Base-by-base conservation (phyloP, 1,139 yeast genomes). In the Pichia terricola region DNA sequence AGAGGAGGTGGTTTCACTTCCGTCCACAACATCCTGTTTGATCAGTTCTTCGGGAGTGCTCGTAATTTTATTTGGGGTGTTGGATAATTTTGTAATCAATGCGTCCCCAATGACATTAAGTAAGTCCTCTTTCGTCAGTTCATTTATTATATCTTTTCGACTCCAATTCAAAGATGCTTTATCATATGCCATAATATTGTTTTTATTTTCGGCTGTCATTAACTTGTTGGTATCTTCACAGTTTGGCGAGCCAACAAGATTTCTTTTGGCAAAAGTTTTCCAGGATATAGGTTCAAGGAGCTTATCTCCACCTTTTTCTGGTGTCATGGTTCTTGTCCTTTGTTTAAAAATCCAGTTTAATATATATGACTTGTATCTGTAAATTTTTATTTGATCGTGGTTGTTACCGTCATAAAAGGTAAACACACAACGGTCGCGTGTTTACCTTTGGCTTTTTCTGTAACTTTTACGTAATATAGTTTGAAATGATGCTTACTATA, bases 101-200 rank as follows among this genome's bases (percentile, higher is more conserved):
- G 43, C 48, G 6, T 45, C 41, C 3, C 43, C 39, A 6, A 45
- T 40, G 3, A 45, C 5, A 16, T 40, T 30, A 4, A 38, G 33
- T 7, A 45, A 40, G n/a, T 45, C 39, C 8, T 43, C 45, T 31
- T 41, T 38, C 4, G 48, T 42, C 16, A 45, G 28, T 11, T 33
- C 38, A 7, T 34, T 27, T 26, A 41, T 26, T 11, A 25, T 30
- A 2, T 38, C 40, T 30, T 31, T 33, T 9, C 25, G 22, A 16
- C 22, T 16, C 22, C 22, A 16, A 16, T 7, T 30, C 10, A 30
- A 2, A 10, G 32, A 10, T 30, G 32, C 7, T 8, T 30, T 30
- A 10, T 30, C 10, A 30, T 10, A 30, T 10, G 10, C 10, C 10
- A 8, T 30, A 30, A 30, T 10, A 10, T 30, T 30, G 7, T 10